These are phyloP conservation scores for Backusella tuberculispora DNA, from an alignment of 192 early-diverging fungal genomes.

Conservation along the genomic window DNA sequence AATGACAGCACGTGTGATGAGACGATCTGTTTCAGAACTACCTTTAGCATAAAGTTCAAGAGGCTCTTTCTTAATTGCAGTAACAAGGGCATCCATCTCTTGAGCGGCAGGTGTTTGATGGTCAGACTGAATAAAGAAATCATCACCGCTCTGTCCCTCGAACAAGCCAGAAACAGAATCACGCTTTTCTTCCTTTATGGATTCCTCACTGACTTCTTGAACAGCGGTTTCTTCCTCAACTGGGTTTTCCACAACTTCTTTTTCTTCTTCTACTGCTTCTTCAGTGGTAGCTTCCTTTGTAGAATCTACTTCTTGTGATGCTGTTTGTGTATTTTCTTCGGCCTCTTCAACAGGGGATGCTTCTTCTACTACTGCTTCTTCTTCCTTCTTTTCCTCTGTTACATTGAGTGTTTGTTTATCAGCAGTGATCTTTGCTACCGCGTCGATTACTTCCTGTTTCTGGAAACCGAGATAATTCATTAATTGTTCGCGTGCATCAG, in stretches of 20 bases:
- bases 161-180: slow-evolving; percentile 28
- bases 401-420: slow-evolving; percentile 29
- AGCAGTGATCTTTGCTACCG: slow-evolving; percentile 55
- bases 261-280: slow-evolving; percentile 37
- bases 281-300: neutral
- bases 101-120: neutral
- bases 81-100: slow-evolving; percentile 16
- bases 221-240: neutral
- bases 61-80: slow-evolving; percentile 28
- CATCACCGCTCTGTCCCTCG: slow-evolving; percentile 16
- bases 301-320: neutral
- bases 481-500: slow-evolving; percentile 77
- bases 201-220: slow-evolving; percentile 5
- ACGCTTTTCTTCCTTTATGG: neutral
- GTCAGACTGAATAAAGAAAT: slow-evolving; percentile 19
- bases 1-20: slow-evolving; percentile 85
- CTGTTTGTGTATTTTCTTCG: slow-evolving; percentile 18
- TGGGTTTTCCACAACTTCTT: slow-evolving; percentile 41
- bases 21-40: slow-evolving; percentile 72
- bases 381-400: neutral
- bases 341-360: slow-evolving; percentile 24
- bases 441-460: slow-evolving; percentile 63
- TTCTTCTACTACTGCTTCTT: slow-evolving; percentile 20
- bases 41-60: slow-evolving; percentile 59
- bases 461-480: slow-evolving; percentile 91